These are phyloP conservation scores for Apocynum venetum DNA, from an alignment of 257 asterid species.

Conservation along the genomic window DNA sequence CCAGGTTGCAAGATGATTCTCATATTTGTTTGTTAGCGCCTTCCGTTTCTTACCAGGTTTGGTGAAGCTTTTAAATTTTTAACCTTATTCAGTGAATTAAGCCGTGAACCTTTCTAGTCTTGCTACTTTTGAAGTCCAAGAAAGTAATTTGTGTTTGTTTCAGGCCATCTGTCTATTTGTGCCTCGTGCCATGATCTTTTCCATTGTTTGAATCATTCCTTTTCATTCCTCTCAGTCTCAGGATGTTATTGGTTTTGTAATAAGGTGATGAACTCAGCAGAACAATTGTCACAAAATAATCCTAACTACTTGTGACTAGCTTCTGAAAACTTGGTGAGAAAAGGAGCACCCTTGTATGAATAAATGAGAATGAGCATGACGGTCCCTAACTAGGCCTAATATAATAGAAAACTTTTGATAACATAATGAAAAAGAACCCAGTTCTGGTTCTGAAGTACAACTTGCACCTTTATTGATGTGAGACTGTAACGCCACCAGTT, in stretches of 20 bases:
- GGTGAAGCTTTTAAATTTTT: constrained; percentile 12
- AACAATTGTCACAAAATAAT: not conserved
- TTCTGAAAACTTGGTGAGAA: not conserved
- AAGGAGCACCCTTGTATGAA: not conserved
- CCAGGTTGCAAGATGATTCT: constrained; percentile 31
- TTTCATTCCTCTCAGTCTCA: not conserved
- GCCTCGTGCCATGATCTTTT: not conserved
- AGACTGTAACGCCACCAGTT: not conserved
- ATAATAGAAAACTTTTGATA: not conserved
- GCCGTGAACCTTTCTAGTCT: not conserved
- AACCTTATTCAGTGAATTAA: not conserved
- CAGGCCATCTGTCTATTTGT: not conserved
- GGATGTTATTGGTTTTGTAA: not conserved
- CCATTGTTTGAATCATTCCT: not conserved
- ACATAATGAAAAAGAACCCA: not conserved
- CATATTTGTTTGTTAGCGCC: constrained; percentile 35
- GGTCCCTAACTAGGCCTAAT: not conserved
- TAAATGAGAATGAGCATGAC: not conserved
- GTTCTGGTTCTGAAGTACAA: not conserved
- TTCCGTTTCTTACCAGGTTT: constrained; percentile 66
- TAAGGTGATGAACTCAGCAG: not conserved
- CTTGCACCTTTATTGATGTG: not conserved
- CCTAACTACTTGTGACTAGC: not conserved
- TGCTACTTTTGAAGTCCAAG: not conserved
- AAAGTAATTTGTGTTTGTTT: not conserved